These are phyloP conservation scores for Carex sylvatica DNA, from an alignment of 202 grass and related monocot genomes.

Conservation along the genomic window DNA sequence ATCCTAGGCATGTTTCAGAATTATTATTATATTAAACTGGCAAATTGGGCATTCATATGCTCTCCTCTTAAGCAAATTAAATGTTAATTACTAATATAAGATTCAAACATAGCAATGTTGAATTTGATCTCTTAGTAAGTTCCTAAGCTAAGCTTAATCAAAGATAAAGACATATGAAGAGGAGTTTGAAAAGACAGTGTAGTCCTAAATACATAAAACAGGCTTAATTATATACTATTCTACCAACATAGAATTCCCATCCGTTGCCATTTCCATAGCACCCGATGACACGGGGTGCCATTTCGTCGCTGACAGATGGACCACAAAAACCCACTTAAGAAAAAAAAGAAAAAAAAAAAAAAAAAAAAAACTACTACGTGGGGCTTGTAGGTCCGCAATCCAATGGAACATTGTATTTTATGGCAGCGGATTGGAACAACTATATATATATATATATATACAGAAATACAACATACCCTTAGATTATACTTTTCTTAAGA, in stretches of 20 bases:
- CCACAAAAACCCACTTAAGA: neutral
- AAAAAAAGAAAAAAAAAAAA: too few relatives aligned
- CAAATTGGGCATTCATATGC: neutral
- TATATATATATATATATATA: too few relatives aligned
- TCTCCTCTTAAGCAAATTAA: neutral
- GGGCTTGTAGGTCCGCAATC: neutral
- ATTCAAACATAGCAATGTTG: neutral
- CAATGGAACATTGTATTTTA: slow-evolving; percentile 6
- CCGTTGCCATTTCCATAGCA: neutral
- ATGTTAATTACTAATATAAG: neutral
- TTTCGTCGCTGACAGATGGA: neutral
- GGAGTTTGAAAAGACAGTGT: neutral
- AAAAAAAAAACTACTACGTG: neutral
- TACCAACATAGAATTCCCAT: neutral
- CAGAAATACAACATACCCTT: neutral
- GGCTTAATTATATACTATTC: neutral
- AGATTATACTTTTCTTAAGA: neutral
- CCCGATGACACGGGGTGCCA: neutral
- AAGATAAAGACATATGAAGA: neutral
- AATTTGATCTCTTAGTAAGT: neutral
- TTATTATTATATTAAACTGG: neutral
- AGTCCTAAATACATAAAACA: neutral
- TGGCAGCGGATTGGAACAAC: neutral
- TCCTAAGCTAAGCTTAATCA: neutral
- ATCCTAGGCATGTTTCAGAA: neutral